phyloP scores from a whole-genome alignment of 805 yeast genomes.

The Sugiyamaella americana region DNA sequence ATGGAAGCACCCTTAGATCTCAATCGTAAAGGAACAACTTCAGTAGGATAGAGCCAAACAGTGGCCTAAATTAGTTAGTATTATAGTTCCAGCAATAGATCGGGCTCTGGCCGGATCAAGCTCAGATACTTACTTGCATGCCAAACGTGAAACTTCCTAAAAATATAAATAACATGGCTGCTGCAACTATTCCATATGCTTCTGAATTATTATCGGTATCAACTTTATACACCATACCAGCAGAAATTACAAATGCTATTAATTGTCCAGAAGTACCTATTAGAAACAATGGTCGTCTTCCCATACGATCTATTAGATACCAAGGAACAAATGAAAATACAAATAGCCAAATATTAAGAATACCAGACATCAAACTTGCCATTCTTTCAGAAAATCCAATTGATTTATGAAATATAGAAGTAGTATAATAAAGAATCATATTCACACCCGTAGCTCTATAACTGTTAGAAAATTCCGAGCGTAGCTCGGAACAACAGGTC shows the following conservation, averaged over 20 bases:
- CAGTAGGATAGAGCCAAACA: constrained; percentile 5
- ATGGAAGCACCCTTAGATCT: constrained; percentile 33
- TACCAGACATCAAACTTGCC: constrained; percentile 8
- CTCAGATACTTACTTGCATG: constrained; percentile 60
- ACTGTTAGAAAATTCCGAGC: too few relatives aligned
- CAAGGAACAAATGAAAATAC: constrained; percentile 22
- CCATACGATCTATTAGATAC: constrained; percentile 8
- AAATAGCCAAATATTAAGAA: constrained; percentile 3
- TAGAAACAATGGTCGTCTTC: constrained; percentile 5
- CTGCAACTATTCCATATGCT: constrained; percentile 24
- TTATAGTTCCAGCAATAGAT: too few relatives aligned
- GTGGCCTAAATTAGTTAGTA: background rate
- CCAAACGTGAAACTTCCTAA: constrained; percentile 74
- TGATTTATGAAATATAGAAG: background rate
- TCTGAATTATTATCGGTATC: constrained; percentile 2
- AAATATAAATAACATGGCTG: constrained; percentile 64
- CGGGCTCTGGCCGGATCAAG: too few relatives aligned
- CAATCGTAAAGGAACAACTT: constrained; percentile 1
- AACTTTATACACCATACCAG: constrained; percentile 14
- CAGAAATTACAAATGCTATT: constrained; percentile 6
- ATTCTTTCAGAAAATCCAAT: constrained; percentile 3
- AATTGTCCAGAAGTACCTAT: constrained; percentile 10
- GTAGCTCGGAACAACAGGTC: too few relatives aligned
- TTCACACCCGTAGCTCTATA: background rate
- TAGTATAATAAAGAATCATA: background rate